These are phyloP conservation scores for Rhizoclosmatium sp. DNA, from an alignment of 192 early-diverging fungal genomes.

Conservation along the genomic window DNA sequence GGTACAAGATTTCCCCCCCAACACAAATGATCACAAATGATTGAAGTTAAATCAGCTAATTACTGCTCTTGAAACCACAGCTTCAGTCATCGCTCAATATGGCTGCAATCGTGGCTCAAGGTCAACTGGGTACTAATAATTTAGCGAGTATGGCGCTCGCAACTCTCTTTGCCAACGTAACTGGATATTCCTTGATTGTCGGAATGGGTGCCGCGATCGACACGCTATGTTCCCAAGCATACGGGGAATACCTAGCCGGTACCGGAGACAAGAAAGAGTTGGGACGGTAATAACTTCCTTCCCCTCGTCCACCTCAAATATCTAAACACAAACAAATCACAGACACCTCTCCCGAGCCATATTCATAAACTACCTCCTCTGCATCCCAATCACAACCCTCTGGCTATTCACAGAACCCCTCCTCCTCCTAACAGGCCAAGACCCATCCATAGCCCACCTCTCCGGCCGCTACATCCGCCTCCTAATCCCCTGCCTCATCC, in stretches of 20 bases:
- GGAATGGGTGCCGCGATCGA: slow-evolving; percentile 60
- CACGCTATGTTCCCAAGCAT: slow-evolving; percentile 59
- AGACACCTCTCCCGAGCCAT: slow-evolving; percentile 70
- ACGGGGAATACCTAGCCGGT: background rate
- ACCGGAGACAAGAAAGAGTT: slow-evolving; percentile 45
- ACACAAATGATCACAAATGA: background rate
- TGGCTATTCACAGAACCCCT: slow-evolving; percentile 77
- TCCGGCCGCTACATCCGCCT: slow-evolving; percentile 73
- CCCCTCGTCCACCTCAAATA: background rate
- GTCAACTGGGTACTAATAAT: slow-evolving; percentile 39
- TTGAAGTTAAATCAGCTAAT: background rate
- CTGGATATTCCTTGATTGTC: slow-evolving; percentile 48
- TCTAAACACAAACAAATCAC: background rate
- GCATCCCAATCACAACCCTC: slow-evolving; percentile 73
- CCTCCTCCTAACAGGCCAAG: slow-evolving; percentile 78
- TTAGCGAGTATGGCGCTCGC: slow-evolving; percentile 46
- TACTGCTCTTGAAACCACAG: background rate
- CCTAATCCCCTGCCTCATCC: slow-evolving; percentile 75
- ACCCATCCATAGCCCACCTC: slow-evolving; percentile 70
- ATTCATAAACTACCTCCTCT: slow-evolving; percentile 72
- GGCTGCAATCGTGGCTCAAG: background rate
- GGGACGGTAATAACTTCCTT: slow-evolving; percentile 44
- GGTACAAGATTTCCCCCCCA: slow-evolving; percentile 1
- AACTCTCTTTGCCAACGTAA: slow-evolving; percentile 52
- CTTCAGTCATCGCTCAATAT: background rate